Base-by-base conservation (phyloP, 306 rosid species). In the Oemleria cerasiformis region DNA sequence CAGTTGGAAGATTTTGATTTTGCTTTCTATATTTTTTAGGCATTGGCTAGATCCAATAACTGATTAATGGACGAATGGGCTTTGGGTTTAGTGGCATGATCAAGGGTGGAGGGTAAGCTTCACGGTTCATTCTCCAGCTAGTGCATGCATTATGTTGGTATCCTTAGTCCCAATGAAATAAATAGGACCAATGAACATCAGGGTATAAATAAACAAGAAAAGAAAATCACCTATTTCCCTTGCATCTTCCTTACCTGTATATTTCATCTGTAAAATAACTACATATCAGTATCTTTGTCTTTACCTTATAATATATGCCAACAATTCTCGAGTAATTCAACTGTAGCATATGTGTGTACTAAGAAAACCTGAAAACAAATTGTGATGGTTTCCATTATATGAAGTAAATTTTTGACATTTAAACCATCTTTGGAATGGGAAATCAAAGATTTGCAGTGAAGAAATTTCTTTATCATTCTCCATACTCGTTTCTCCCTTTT, bases 401-500 rank as follows among this genome's bases (percentile, higher is more conserved):
- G 9, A 30, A 30, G 36, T 30, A 30, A 38, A 17, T 43, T 38
- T n/a, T 61, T 61, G 44, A n/a, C 65, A 61, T 61, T 60, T 38
- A 60, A 60, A 3, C 43, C n/a, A 4, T 38, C 45, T 50, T 9
- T 34, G 30, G 34, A 51, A n/a, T 51, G 34, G 5, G 6, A 60
- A 25, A 66, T 16, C 15, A 8, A 65, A 65, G 8, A 43, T 65
- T 1, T 30, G 4, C 49, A 23, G 8, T 65, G 55, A 23, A 58
- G 41, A 47, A 25, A 47, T 65, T 8, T 66, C 16, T 17, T 49
- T 17, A 17, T 2, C 8, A 48, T 48, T 57, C 48, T 30, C 53
- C 23, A 44, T 19, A 49, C 59, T 48, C 47, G 40, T 66, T 66
- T 47, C 57, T 48, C 59, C 71, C 11, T 36, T 14, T 68, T n/a